Evolutionary conservation across 2,329 filamentous ascomycete genomes (phyloP).

Genomic region (Trichoderma harzianum): DNA sequence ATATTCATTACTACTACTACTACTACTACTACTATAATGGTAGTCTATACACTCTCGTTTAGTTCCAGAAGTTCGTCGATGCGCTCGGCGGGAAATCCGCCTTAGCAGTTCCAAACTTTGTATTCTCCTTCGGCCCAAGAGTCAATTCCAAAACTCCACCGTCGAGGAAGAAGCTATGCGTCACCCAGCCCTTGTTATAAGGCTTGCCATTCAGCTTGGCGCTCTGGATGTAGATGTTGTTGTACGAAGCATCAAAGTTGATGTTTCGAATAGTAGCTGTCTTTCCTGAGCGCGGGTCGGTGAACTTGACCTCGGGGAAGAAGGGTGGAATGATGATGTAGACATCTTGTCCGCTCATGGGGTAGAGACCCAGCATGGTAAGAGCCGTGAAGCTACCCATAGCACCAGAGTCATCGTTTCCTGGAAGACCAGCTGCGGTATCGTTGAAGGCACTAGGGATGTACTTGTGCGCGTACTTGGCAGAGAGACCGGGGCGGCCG

Average conservation of each 20-base stretch:
- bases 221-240: constrained; percentile 56
- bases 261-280: constrained; percentile 31
- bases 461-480: constrained; percentile 57
- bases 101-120: constrained; percentile 19
- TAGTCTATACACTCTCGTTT: background rate
- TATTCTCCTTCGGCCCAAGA: constrained; percentile 50
- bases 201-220: constrained; percentile 52
- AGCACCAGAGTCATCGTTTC: constrained; percentile 52
- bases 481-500: constrained; percentile 56
- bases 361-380: constrained; percentile 52
- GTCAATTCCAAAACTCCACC: constrained; percentile 56
- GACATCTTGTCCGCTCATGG: constrained; percentile 51
- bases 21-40: background rate
- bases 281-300: constrained; percentile 27
- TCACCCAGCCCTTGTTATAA: constrained; percentile 58
- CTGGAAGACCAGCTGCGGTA: constrained; percentile 54
- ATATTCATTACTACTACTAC: background rate
- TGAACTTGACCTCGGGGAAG: constrained; percentile 44
- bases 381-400: constrained; percentile 53
- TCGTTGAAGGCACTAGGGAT: constrained; percentile 68
- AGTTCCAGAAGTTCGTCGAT: constrained; percentile 25
- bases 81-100: constrained; percentile 24
- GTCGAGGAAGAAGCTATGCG: constrained; percentile 56
- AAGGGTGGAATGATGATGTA: constrained; percentile 52
- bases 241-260: constrained; percentile 42